These are phyloP conservation scores for Kazachstania sp. DNA, from an alignment of 1,139 yeast genomes.

Conservation along the genomic window DNA sequence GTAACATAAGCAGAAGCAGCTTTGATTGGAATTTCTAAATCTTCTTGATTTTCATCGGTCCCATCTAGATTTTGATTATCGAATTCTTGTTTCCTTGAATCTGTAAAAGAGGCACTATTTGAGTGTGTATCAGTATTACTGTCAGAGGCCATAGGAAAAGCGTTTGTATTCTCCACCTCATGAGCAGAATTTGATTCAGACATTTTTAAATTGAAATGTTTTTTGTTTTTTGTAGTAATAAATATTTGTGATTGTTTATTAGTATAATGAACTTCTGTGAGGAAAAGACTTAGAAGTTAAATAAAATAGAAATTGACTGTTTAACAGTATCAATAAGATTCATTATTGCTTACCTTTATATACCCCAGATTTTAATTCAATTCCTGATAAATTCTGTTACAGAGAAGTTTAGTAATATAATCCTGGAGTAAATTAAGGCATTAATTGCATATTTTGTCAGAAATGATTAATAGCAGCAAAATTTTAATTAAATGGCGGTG, in stretches of 20 bases:
- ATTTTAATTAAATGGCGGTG: no score
- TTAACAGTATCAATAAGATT: no score
- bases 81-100: neutral
- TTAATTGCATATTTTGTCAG: no score
- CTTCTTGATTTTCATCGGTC: neutral
- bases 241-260: neutral
- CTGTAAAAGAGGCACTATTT: neutral
- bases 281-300: neutral
- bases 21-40: neutral
- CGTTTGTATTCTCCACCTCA: neutral
- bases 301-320: neutral
- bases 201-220: neutral
- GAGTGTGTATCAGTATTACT: neutral
- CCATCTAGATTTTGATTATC: neutral
- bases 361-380: neutral
- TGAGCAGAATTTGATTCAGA: neutral
- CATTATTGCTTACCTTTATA: neutral
- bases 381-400: neutral
- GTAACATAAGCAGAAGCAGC: neutral
- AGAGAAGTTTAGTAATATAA: no score
- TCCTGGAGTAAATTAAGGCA: no score
- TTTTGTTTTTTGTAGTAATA: neutral
- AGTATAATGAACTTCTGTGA: neutral
- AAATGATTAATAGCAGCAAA: no score
- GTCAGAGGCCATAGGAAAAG: neutral